These are phyloP conservation scores for Lumnitzera littorea DNA, from an alignment of 345 rosid genomes.

Conservation along the genomic window DNA sequence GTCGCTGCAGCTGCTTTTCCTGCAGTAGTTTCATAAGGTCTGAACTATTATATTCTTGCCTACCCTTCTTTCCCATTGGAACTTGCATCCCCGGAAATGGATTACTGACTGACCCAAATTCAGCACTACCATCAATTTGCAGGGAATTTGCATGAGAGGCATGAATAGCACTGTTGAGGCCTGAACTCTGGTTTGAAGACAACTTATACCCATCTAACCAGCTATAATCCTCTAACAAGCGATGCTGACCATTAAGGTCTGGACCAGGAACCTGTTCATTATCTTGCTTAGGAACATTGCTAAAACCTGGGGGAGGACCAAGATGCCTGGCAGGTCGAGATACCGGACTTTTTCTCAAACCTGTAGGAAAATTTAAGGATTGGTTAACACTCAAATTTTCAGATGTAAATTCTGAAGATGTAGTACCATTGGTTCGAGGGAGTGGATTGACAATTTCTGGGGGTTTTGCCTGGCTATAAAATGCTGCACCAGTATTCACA, in stretches of 20 bases:
- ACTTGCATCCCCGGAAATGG: too few relatives aligned
- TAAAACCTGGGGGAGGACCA: slow-evolving; percentile 98
- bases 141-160: too few relatives aligned
- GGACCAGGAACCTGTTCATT: slow-evolving; percentile 31
- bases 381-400: slow-evolving; percentile 36
- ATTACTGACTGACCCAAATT: too few relatives aligned
- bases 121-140: too few relatives aligned
- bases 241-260: slow-evolving; percentile 9
- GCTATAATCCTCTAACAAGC: background rate
- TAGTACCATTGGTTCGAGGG: slow-evolving; percentile 31
- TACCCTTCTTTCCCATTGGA: too few relatives aligned
- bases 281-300: slow-evolving; percentile 48
- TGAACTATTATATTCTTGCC: too few relatives aligned
- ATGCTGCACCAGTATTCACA: slow-evolving; percentile 1
- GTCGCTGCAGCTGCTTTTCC: too few relatives aligned
- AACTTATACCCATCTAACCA: too few relatives aligned
- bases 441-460: slow-evolving; percentile 40
- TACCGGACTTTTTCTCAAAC: slow-evolving; percentile 59
- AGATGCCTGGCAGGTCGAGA: slow-evolving; percentile 65
- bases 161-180: too few relatives aligned
- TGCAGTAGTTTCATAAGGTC: too few relatives aligned
- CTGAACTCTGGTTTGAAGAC: too few relatives aligned
- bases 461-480: slow-evolving; percentile 28
- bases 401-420: slow-evolving; percentile 38
- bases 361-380: slow-evolving; percentile 29